Percentiles rank a stretch among this genome's conserved stretches.
phyloP scores from a whole-genome alignment of 2,329 filamentous ascomycete genomes.

The Colletotrichum incanum region DNA sequence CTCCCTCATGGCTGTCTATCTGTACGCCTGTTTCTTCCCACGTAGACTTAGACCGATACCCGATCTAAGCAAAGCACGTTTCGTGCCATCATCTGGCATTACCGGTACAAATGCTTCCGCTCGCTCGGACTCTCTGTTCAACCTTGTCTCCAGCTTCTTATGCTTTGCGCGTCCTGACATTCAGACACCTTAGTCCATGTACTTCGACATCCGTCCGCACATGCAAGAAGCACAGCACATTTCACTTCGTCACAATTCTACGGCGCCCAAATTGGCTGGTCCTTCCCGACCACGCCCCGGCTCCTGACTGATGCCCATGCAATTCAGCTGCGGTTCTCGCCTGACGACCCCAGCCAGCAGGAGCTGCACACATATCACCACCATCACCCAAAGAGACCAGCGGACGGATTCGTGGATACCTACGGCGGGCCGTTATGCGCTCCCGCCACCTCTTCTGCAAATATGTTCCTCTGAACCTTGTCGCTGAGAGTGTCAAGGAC shows the following conservation, averaged over 20 bases:
- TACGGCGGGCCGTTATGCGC: constrained; percentile 29
- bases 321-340: constrained; percentile 23
- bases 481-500: constrained; percentile 5
- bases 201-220: background rate
- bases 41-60: background rate
- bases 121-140: background rate
- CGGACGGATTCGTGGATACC: constrained; percentile 23
- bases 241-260: constrained; percentile 7
- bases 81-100: constrained; percentile 2
- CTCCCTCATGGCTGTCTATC: background rate
- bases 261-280: constrained; percentile 4
- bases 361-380: constrained; percentile 19
- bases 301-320: constrained; percentile 20
- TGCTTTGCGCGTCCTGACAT: background rate
- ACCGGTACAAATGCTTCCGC: background rate
- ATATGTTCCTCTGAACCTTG: constrained; percentile 12
- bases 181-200: background rate
- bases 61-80: constrained; percentile 9
- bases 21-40: background rate
- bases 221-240: constrained; percentile 16
- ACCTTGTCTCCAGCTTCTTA: constrained; percentile 1
- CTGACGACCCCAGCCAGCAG: constrained; percentile 33
- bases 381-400: constrained; percentile 26
- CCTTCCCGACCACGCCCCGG: constrained; percentile 16
- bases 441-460: constrained; percentile 30